Percentiles rank a stretch among this genome's conserved stretches.
Conservation (phyloP, 2,329 filamentous ascomycete genomes). For the Lecanosticta acicola region DNA sequence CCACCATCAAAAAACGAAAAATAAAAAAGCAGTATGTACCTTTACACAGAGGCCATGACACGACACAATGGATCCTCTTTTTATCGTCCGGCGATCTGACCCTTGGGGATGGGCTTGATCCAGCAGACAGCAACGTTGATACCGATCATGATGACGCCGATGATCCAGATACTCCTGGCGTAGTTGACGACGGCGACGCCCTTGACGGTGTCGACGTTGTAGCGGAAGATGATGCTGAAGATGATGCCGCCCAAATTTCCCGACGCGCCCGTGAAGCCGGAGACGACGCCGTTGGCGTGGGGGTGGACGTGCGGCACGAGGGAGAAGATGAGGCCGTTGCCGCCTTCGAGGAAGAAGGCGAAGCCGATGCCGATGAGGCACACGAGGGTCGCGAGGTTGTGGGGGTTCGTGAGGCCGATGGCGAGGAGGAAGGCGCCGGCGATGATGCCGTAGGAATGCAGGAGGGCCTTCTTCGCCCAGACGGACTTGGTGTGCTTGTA, state of each 20-base stretch:
- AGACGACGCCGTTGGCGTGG: slow-evolving; percentile 71
- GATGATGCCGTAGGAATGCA: slow-evolving; percentile 52
- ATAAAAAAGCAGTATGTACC: no score
- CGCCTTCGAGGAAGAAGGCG: slow-evolving; percentile 77
- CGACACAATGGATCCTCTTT: not conserved
- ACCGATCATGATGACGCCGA: slow-evolving; percentile 67
- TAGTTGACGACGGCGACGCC: slow-evolving; percentile 35
- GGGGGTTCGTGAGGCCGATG: slow-evolving; percentile 60
- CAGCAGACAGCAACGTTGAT: slow-evolving; percentile 62
- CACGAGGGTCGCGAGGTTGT: slow-evolving; percentile 60
- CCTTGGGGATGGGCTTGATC: slow-evolving; percentile 55
- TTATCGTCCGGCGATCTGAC: slow-evolving; percentile 45
- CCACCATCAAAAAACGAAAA: no score
- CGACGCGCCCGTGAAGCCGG: slow-evolving; percentile 69
- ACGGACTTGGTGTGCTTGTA: slow-evolving; percentile 49
- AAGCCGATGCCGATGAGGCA: slow-evolving; percentile 70
- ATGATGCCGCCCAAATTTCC: slow-evolving; percentile 83
- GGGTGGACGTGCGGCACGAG: slow-evolving; percentile 84
- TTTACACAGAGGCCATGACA: no score
- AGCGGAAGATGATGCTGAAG: slow-evolving; percentile 79
- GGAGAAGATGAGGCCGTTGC: slow-evolving; percentile 81
- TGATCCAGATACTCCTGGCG: slow-evolving; percentile 67
- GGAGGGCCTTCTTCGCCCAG: slow-evolving; percentile 60
- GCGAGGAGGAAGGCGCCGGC: slow-evolving; percentile 56
- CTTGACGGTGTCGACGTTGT: slow-evolving; percentile 32